Evolutionary conservation across 345 rosid genomes (phyloP).

Genomic region (Citropsis articulata): DNA sequence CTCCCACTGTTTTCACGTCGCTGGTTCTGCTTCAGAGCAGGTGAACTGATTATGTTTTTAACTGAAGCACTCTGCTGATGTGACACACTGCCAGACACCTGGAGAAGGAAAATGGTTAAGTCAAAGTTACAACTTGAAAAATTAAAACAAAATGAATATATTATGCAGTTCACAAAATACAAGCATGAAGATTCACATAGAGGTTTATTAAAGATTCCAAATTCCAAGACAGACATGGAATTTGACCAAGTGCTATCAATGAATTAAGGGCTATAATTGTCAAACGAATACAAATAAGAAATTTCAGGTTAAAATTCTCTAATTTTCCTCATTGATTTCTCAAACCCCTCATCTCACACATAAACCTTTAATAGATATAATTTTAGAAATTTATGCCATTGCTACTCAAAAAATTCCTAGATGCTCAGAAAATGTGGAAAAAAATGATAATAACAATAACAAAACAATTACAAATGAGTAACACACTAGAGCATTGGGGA

Average conservation of each 20-base stretch:
- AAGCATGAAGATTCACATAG: background rate
- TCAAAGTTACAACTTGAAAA: background rate
- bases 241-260: background rate
- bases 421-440: background rate
- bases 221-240: background rate
- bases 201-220: background rate
- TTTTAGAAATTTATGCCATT: background rate
- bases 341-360: background rate
- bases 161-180: background rate
- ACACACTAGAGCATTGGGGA: background rate
- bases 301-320: background rate
- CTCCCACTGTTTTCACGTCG: conserved; percentile 41
- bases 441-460: background rate
- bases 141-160: background rate
- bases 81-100: conserved; percentile 28
- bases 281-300: background rate
- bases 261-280: background rate
- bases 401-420: background rate
- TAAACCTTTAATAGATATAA: background rate
- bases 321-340: background rate
- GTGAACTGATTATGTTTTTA: conserved; percentile 30
- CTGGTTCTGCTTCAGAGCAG: conserved; percentile 42
- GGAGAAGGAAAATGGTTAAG: conserved; percentile 4
- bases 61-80: conserved; percentile 33
- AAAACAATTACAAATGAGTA: background rate